Percentiles rank a stretch among this genome's conserved stretches.
phyloP scores from a whole-genome alignment of 768 basidiomycete species.

The Lentinula guzmanii region DNA sequence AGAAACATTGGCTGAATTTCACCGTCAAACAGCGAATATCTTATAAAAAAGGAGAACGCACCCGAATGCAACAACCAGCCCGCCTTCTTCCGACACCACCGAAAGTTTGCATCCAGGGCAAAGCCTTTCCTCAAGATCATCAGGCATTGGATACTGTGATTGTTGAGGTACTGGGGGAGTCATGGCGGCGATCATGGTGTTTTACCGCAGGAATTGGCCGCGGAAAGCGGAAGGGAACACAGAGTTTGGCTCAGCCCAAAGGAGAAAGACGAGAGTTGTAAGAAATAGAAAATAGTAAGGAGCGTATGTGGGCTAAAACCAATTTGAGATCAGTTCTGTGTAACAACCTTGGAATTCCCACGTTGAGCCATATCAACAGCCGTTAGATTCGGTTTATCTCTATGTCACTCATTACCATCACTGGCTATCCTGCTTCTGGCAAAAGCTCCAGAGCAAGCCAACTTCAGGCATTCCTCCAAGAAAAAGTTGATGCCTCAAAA shows the following conservation, averaged over 20 bases:
- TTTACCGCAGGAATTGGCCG: background rate
- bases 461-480: conserved; percentile 52
- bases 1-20: conserved; percentile 74
- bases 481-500: conserved; percentile 27
- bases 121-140: conserved; percentile 45
- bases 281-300: conserved; percentile 13
- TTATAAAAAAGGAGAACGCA: conserved; percentile 30
- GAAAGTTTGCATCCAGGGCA: conserved; percentile 83
- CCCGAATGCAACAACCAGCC: conserved; percentile 95
- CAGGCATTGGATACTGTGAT: conserved; percentile 2
- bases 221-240: conserved; percentile 11
- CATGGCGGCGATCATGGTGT: conserved; percentile 21
- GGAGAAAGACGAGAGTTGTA: conserved; percentile 5
- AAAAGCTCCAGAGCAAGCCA: conserved; percentile 73
- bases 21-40: conserved; percentile 9
- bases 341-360: background rate
- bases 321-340: background rate
- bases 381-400: background rate
- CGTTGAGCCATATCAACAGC: background rate
- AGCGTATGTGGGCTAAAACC: background rate
- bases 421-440: conserved; percentile 84
- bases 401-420: conserved; percentile 92
- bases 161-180: conserved; percentile 7
- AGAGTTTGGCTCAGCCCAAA: conserved; percentile 22
- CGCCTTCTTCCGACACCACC: conserved; percentile 75